These are phyloP conservation scores for Crucibulum laeve DNA, from an alignment of 768 basidiomycete species.

Conservation along the genomic window DNA sequence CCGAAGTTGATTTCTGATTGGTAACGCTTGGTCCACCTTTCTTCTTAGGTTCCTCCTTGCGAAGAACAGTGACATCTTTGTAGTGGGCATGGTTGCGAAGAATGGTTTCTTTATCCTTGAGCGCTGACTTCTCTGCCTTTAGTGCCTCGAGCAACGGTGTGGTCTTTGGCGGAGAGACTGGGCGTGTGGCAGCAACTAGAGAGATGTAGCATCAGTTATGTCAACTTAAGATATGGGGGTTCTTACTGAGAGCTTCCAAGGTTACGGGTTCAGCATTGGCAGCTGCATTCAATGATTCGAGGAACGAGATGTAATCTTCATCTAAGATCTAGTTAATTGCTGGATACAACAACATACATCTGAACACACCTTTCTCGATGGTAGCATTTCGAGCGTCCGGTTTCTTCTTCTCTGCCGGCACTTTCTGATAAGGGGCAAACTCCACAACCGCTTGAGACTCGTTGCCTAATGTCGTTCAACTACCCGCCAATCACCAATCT, in stretches of 20 bases:
- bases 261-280: slow-evolving; percentile 50
- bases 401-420: slow-evolving; percentile 74
- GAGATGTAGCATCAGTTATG: background rate
- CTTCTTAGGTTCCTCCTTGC: slow-evolving; percentile 34
- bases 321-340: slow-evolving; percentile 37
- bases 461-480: slow-evolving; percentile 52
- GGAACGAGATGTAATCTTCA: slow-evolving; percentile 79
- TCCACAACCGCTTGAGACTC: slow-evolving; percentile 90
- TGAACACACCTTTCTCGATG: slow-evolving; percentile 75
- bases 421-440: slow-evolving; percentile 89
- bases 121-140: slow-evolving; percentile 73
- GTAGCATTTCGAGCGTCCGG: slow-evolving; percentile 77
- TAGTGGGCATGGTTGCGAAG: slow-evolving; percentile 71
- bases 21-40: slow-evolving; percentile 16
- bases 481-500: slow-evolving; percentile 2
- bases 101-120: slow-evolving; percentile 71
- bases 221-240: background rate
- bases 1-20: slow-evolving; percentile 9
- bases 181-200: slow-evolving; percentile 62
- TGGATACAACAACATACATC: background rate
- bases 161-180: slow-evolving; percentile 62
- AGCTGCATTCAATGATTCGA: slow-evolving; percentile 62
- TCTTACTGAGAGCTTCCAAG: slow-evolving; percentile 61
- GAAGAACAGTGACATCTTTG: slow-evolving; percentile 38
- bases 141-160: slow-evolving; percentile 94